Evolutionary conservation across 345 rosid genomes (phyloP), one percentile per base, ranked within the genome.

Genomic region (Litchi chinensis): DNA sequence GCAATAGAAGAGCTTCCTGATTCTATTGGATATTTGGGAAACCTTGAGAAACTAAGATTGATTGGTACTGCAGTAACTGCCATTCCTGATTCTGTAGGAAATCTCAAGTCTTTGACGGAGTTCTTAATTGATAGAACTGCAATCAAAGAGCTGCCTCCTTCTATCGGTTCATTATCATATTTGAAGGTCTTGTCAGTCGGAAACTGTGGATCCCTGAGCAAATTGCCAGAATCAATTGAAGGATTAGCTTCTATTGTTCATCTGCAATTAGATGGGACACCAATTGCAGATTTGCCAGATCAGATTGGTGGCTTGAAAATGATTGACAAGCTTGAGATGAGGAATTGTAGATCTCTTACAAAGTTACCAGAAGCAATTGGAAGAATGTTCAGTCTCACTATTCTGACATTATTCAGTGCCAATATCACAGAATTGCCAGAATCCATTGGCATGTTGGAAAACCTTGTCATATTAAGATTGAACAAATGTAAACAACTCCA

Each of bases 371-470:
- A 85, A 69, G 80, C 90, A 22, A 71, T 80, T 6, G 90, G 91
- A 26, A 77, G 68, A 57, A 52, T 90, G 84, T 70, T 10, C 77
- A 78, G 39, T 76, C 86, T 90, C 1, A 85, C 86, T 21, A 11
- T 50, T 18, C 18, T 90, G 68, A 19, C 68, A 60, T 63, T 90
- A 68, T 69, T 7, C 13, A 41, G 76, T 11, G 46, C 78, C 73
- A 71, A 60, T 37, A 82, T 90, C 24, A 84, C 57, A 0, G 82
- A 86, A 76, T 78, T 90, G 79, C 93, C 93, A 2, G 89, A 85
- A 68, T 87, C 91, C 50, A 13, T 87, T 39, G 91, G 90, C 65
- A 75, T 41, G 80, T 73, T 90, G 76, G 88, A 90, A 85, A 87
- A 76, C 72, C 89, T 88, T 62, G 65, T 24, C 21, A 48, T 5